Conservation (phyloP, 2,329 filamentous ascomycete species). For the Trichoderma arundinaceum region DNA sequence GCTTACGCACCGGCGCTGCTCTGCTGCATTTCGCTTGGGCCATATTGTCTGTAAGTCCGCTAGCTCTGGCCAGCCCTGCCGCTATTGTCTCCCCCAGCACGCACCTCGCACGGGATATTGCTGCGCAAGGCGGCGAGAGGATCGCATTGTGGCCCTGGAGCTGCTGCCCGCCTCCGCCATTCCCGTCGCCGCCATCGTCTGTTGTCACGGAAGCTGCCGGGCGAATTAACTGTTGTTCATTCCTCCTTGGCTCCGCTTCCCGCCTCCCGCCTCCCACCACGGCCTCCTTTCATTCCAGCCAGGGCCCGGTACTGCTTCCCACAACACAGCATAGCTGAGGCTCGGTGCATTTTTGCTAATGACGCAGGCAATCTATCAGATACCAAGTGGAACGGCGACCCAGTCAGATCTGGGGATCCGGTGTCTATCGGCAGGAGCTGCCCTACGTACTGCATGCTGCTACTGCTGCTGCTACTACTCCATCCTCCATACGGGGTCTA, state of each 20-base stretch:
- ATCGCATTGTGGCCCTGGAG: constrained; percentile 28
- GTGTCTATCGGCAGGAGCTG: constrained; percentile 18
- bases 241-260: constrained; percentile 34
- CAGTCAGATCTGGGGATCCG: constrained; percentile 1
- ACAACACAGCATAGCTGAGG: constrained; percentile 36
- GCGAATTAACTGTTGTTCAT: constrained; percentile 28
- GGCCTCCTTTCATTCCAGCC: constrained; percentile 38
- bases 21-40: constrained; percentile 4
- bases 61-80: constrained; percentile 16
- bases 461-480: background rate
- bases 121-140: constrained; percentile 19
- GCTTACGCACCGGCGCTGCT: constrained; percentile 11
- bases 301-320: constrained; percentile 30
- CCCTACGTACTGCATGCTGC: background rate
- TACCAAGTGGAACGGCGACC: constrained; percentile 8
- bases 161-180: constrained; percentile 28
- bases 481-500: background rate
- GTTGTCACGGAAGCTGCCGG: constrained; percentile 31
- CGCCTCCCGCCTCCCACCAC: constrained; percentile 30
- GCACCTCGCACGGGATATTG: background rate
- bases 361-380: constrained; percentile 24
- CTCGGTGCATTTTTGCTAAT: constrained; percentile 31
- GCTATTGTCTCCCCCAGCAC: background rate
- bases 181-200: constrained; percentile 27
- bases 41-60: constrained; percentile 16